Conservation (phyloP, 2,329 filamentous ascomycete genomes). For the Monilinia fructicola region DNA sequence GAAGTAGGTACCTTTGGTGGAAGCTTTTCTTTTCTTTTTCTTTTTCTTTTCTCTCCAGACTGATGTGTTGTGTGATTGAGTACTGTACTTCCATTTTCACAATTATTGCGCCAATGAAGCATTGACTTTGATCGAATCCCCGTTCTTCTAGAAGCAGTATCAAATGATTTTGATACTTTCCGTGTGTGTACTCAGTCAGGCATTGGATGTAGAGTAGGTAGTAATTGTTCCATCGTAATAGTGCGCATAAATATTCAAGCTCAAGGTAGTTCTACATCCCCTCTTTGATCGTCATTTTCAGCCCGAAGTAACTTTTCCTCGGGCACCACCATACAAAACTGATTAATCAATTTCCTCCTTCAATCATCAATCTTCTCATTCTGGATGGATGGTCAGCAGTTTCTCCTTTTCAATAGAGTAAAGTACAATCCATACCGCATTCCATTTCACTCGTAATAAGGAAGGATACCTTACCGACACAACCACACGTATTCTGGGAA, state of each 20-base stretch:
- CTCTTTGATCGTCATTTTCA: constrained; percentile 5
- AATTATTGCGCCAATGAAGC: constrained; percentile 18
- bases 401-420: not conserved
- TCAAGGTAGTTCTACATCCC: not conserved
- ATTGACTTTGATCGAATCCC: no score
- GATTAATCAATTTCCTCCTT: not conserved
- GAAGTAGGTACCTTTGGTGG: not conserved
- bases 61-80: not conserved
- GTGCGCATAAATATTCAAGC: constrained; percentile 1
- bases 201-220: not conserved
- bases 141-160: not conserved
- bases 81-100: not conserved
- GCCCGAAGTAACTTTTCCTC: constrained; percentile 8
- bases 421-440: not conserved
- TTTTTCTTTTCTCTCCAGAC: no score
- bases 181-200: not conserved
- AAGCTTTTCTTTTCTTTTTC: not conserved
- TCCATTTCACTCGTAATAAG: not conserved
- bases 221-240: constrained; percentile 7
- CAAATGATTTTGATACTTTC: not conserved
- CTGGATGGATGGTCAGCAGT: constrained; percentile 7
- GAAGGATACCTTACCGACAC: not conserved
- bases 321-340: not conserved
- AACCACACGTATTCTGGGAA: constrained; percentile 5
- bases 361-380: constrained; percentile 6